A percentile compares a stretch with the other conserved stretches of the same genome.
Conservation (phyloP, 1,139 yeast species). For the Sugiyamaella sp. region DNA sequence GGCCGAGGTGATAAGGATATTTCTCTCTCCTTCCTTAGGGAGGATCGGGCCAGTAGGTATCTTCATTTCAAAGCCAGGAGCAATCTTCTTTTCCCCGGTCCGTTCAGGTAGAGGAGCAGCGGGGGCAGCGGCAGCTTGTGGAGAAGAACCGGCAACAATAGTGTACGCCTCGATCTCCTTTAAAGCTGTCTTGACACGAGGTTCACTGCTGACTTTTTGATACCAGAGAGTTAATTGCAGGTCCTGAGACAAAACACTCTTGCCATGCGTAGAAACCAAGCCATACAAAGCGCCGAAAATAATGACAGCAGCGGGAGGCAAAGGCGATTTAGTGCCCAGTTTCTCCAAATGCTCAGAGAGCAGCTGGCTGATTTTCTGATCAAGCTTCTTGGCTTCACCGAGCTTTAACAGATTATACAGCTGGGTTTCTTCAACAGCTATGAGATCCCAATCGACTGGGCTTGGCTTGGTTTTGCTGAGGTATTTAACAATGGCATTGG, state of each 20-base stretch:
- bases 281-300: slow-evolving; percentile 40
- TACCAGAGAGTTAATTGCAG: slow-evolving; percentile 40
- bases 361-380: slow-evolving; percentile 25
- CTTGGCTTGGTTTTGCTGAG: slow-evolving; percentile 36
- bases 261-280: slow-evolving; percentile 37
- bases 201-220: slow-evolving; percentile 36
- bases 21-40: slow-evolving; percentile 72
- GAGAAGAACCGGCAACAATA: slow-evolving; percentile 25
- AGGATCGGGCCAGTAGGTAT: slow-evolving; percentile 41
- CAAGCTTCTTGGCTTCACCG: slow-evolving; percentile 34
- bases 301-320: slow-evolving; percentile 35
- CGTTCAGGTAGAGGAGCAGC: slow-evolving; percentile 47
- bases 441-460: slow-evolving; percentile 29
- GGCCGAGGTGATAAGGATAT: slow-evolving; percentile 90
- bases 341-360: slow-evolving; percentile 22
- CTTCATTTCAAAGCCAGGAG: slow-evolving; percentile 43
- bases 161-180: slow-evolving; percentile 20
- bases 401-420: slow-evolving; percentile 36
- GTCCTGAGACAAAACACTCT: slow-evolving; percentile 38
- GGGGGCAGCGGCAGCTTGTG: slow-evolving; percentile 46
- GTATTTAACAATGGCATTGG: slow-evolving; percentile 73
- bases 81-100: slow-evolving; percentile 56
- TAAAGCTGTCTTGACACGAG: slow-evolving; percentile 32
- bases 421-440: slow-evolving; percentile 33
- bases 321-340: slow-evolving; percentile 26